Percentiles rank a stretch among this genome's conserved stretches.
phyloP scores from a whole-genome alignment of 345 rosid genomes.

The Populus simonii region DNA sequence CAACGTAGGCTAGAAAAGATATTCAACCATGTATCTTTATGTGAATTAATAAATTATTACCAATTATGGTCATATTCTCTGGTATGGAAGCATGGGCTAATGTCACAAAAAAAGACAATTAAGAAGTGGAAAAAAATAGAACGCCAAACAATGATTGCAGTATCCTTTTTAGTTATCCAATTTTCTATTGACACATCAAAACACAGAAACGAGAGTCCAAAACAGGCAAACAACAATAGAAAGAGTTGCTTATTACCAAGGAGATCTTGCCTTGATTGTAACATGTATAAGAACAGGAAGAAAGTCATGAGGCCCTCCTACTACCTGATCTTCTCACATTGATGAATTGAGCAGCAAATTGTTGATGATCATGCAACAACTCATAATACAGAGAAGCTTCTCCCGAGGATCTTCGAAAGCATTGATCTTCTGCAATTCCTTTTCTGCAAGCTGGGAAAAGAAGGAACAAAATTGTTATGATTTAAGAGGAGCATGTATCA shows the following conservation, averaged over 20 bases:
- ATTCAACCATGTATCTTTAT: background rate
- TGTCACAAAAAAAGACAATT: background rate
- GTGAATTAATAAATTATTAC: background rate
- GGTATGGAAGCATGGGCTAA: background rate
- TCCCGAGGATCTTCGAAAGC: conserved; percentile 45
- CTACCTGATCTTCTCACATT: conserved; percentile 39
- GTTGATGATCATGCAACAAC: conserved; percentile 58
- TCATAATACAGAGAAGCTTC: conserved; percentile 52
- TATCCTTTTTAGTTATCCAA: background rate
- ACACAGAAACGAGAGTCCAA: background rate
- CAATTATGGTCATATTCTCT: background rate
- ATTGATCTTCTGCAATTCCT: conserved; percentile 45
- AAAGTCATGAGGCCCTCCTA: conserved; percentile 59
- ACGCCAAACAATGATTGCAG: background rate
- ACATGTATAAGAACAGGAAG: conserved; percentile 59
- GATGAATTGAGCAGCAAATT: conserved; percentile 56
- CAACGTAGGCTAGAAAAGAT: background rate
- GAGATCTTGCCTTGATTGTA: conserved; percentile 64
- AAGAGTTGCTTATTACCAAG: conserved; percentile 50
- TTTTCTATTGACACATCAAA: background rate
- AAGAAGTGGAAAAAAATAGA: background rate
- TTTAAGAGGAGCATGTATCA: too few relatives aligned
- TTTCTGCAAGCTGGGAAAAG: conserved; percentile 53
- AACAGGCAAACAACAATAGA: conserved; percentile 13
- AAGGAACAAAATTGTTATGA: too few relatives aligned